These are phyloP conservation scores for Euphorbia schlechtendalii DNA, from an alignment of 441 rosid genomes.

Conservation along the genomic window DNA sequence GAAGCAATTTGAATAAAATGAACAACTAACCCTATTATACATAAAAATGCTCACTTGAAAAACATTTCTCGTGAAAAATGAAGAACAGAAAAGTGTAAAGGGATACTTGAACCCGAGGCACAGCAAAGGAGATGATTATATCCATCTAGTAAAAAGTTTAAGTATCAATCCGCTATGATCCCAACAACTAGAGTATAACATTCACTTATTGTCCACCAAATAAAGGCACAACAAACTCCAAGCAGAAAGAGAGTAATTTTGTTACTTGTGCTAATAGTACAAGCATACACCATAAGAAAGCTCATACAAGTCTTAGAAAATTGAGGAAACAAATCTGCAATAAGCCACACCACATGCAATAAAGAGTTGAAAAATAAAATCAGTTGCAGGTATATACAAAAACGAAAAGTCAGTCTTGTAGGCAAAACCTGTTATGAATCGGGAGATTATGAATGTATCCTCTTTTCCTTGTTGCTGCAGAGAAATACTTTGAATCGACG, in stretches of 20 bases:
- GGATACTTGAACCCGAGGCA: neutral
- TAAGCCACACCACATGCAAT: conserved; percentile 8
- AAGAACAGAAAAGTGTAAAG: neutral
- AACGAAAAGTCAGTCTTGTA: neutral
- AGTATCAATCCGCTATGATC: no score
- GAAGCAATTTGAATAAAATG: neutral
- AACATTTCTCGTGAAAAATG: neutral
- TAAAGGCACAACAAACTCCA: neutral
- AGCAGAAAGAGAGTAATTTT: no score
- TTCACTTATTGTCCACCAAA: neutral
- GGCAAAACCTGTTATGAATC: conserved; percentile 33
- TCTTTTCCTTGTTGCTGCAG: conserved; percentile 85
- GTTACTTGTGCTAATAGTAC: no score
- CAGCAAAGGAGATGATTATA: neutral
- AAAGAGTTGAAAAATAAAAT: neutral
- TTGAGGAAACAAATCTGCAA: neutral
- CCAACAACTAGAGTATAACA: no score
- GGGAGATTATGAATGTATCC: conserved; percentile 87
- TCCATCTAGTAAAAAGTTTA: no score
- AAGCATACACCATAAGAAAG: conserved; percentile 1
- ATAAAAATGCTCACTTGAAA: neutral
- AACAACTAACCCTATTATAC: neutral
- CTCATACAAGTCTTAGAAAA: neutral
- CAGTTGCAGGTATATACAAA: neutral
- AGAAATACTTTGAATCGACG: conserved; percentile 70